A percentile compares a stretch with the other conserved stretches of the same genome.
phyloP scores from a whole-genome alignment of 495 filamentous ascomycete species.

The Lasiosphaeris hirsuta region DNA sequence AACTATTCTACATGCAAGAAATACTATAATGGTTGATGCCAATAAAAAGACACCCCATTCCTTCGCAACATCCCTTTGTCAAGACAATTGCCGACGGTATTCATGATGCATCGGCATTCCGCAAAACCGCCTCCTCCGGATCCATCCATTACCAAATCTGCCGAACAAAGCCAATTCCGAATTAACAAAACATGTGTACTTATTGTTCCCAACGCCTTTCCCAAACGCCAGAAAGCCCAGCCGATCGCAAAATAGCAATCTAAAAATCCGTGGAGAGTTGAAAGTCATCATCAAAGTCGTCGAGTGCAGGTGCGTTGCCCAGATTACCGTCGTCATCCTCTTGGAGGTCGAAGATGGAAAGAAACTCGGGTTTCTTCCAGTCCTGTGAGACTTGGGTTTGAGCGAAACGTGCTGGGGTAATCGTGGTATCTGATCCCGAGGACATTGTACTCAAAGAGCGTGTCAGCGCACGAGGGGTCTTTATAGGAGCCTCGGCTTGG shows the following conservation, averaged over 20 bases:
- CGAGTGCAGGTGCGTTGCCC: slow-evolving; percentile 13
- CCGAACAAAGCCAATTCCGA: slow-evolving; percentile 8
- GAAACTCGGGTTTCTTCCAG: slow-evolving; percentile 37
- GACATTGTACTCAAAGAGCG: slow-evolving; percentile 40
- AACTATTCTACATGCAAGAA: no score
- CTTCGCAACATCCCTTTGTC: no score
- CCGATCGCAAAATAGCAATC: neutral
- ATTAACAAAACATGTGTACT: neutral
- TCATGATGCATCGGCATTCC: no score
- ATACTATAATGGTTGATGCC: no score
- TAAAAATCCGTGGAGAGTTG: slow-evolving; percentile 41
- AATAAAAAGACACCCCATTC: no score
- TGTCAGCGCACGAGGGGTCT: slow-evolving; percentile 18
- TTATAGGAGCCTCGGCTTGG: slow-evolving; percentile 5
- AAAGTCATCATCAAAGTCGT: slow-evolving; percentile 38
- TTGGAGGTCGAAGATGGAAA: slow-evolving; percentile 43
- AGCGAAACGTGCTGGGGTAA: slow-evolving; percentile 47
- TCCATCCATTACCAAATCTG: neutral
- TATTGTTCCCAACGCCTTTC: neutral
- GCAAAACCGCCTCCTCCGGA: no score
- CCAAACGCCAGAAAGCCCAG: slow-evolving; percentile 1
- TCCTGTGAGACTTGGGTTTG: slow-evolving; percentile 27
- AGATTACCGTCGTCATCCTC: slow-evolving; percentile 33
- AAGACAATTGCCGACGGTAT: neutral
- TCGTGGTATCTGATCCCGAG: slow-evolving; percentile 45